A percentile compares a stretch with the other conserved stretches of the same genome.
Evolutionary conservation across 225 moss, liverwort and hornwort genomes (phyloP).

Genomic region (Pseudisothecium myosuroides): DNA sequence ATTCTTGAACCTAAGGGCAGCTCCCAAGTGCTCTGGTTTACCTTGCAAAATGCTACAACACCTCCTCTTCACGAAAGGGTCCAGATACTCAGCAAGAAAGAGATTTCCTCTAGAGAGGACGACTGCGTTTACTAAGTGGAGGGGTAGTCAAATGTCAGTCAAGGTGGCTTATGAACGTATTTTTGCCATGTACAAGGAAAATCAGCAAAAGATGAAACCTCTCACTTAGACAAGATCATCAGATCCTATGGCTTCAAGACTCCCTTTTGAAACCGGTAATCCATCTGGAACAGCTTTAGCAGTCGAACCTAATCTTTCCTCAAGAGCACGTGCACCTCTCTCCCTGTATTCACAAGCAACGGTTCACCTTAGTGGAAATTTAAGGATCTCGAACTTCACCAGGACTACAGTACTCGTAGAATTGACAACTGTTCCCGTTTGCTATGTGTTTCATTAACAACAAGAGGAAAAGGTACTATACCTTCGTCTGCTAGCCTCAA

Average conservation of each 20-base stretch:
- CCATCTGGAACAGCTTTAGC: conserved; percentile 10
- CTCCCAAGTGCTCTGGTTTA: conserved; percentile 1
- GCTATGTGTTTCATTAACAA: neutral
- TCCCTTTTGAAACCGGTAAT: conserved; percentile 1
- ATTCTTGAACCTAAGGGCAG: neutral
- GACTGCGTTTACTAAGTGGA: neutral
- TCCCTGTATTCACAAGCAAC: conserved; percentile 21
- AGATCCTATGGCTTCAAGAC: conserved; percentile 17
- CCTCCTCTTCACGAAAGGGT: neutral
- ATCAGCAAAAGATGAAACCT: neutral
- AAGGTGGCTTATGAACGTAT: neutral
- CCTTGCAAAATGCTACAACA: conserved; percentile 2
- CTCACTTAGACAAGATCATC: conserved; percentile 31
- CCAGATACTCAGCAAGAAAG: neutral
- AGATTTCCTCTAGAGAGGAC: neutral
- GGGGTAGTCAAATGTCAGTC: conserved; percentile 1
- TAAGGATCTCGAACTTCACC: neutral
- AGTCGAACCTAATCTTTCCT: conserved; percentile 35
- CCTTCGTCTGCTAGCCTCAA: conserved; percentile 57
- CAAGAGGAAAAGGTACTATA: neutral
- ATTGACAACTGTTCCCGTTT: neutral
- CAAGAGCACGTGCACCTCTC: conserved; percentile 55
- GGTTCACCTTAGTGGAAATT: neutral
- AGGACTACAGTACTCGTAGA: neutral
- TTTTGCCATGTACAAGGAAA: conserved; percentile 12